phyloP scores from a whole-genome alignment of 768 basidiomycete genomes.

The Tulasnella sp. region DNA sequence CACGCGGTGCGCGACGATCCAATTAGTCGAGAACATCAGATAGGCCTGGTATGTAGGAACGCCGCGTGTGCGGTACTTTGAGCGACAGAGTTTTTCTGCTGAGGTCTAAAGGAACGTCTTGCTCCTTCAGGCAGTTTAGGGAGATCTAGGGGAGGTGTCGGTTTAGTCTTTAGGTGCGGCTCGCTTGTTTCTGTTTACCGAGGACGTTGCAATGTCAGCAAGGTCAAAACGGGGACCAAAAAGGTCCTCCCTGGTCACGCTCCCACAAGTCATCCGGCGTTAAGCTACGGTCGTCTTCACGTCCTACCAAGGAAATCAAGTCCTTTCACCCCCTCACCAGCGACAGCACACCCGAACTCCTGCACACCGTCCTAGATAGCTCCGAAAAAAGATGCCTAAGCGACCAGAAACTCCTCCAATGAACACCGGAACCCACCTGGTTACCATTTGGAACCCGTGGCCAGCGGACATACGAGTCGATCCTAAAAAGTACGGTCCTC shows the following conservation, averaged over 20 bases:
- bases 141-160: neutral
- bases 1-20: neutral
- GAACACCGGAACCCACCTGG: neutral
- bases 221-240: neutral
- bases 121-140: neutral
- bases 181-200: neutral
- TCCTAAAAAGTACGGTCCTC: neutral
- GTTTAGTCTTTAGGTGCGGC: slow-evolving; percentile 1
- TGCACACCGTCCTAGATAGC: neutral
- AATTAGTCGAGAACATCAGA: neutral
- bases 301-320: neutral
- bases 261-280: neutral
- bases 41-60: neutral
- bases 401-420: slow-evolving; percentile 16
- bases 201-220: neutral
- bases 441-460: slow-evolving; percentile 24
- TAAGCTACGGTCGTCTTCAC: neutral
- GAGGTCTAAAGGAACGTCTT: neutral
- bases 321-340: neutral
- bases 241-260: neutral
- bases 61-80: neutral
- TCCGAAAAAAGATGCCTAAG: slow-evolving; percentile 19
- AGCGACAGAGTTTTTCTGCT: neutral
- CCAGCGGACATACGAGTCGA: slow-evolving; percentile 13
- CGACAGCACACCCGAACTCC: neutral